phyloP scores from a whole-genome alignment of 2,329 filamentous ascomycete species.

The Cercospora brassicicola region DNA sequence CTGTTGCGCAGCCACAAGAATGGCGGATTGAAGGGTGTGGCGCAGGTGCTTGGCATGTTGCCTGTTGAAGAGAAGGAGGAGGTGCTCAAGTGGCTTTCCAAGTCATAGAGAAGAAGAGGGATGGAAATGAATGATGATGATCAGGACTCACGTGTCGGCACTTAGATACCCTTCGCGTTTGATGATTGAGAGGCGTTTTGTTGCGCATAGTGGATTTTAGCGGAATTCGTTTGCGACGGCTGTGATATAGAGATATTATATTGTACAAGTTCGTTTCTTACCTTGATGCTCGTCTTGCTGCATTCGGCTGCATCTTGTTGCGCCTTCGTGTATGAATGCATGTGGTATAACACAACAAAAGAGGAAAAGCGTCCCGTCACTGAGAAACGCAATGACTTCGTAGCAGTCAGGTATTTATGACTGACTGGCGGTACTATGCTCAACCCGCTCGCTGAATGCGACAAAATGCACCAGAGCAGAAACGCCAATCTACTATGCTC shows the following conservation, averaged over 20 bases:
- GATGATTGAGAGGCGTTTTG: constrained; percentile 4
- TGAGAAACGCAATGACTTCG: background rate
- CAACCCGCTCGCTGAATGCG: background rate
- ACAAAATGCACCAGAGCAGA: background rate
- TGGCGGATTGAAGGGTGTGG: constrained; percentile 78
- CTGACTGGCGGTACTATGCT: background rate
- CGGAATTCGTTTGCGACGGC: background rate
- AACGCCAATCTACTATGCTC: background rate
- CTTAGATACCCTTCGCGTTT: constrained; percentile 1
- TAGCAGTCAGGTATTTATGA: background rate
- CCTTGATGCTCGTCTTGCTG: background rate
- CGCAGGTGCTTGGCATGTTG: constrained; percentile 81
- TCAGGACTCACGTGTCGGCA: background rate
- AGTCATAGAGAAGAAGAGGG: constrained; percentile 38
- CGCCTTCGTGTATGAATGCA: too few relatives aligned
- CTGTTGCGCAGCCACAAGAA: constrained; percentile 66
- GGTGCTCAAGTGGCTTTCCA: constrained; percentile 61
- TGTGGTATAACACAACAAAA: too few relatives aligned
- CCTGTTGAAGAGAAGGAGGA: constrained; percentile 85
- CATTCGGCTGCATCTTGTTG: too few relatives aligned
- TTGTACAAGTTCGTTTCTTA: background rate
- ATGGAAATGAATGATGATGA: background rate
- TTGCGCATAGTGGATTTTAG: background rate
- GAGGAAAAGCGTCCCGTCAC: too few relatives aligned
- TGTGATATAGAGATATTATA: constrained; percentile 8